Percentiles rank a stretch among this genome's conserved stretches.
Conservation (phyloP, 83 land plant species). For the Thuja plicata region DNA sequence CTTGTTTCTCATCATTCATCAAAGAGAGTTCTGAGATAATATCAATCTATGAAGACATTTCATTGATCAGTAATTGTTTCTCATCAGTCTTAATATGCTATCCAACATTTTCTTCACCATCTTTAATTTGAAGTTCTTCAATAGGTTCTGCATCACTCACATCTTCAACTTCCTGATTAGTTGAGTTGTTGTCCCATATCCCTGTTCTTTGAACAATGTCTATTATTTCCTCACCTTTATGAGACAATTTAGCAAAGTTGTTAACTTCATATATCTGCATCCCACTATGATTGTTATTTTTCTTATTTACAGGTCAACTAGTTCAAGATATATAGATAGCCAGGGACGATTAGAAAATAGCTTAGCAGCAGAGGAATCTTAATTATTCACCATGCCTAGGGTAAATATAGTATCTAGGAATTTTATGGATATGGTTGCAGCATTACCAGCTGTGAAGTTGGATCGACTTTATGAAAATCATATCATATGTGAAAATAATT, state of each 20-base stretch:
- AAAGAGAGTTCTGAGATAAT: neutral
- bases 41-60: neutral
- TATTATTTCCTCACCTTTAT: neutral
- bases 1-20: neutral
- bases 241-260: neutral
- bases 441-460: conserved; percentile 75
- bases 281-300: neutral
- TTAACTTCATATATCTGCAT: neutral
- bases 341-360: neutral
- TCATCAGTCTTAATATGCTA: neutral
- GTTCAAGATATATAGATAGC: neutral
- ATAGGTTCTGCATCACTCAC: neutral
- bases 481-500: conserved; percentile 84
- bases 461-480: conserved; percentile 73
- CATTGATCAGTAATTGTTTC: neutral
- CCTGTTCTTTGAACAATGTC: neutral
- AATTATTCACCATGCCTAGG: conserved; percentile 57
- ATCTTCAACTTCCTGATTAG: neutral
- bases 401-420: conserved; percentile 72
- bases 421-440: conserved; percentile 98
- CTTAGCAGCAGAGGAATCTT: neutral
- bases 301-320: neutral
- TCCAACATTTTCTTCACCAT: neutral
- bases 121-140: neutral
- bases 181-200: neutral